Base-by-base conservation (phyloP, 2,329 filamentous ascomycete genomes). In the Rugonectria rugulosa region DNA sequence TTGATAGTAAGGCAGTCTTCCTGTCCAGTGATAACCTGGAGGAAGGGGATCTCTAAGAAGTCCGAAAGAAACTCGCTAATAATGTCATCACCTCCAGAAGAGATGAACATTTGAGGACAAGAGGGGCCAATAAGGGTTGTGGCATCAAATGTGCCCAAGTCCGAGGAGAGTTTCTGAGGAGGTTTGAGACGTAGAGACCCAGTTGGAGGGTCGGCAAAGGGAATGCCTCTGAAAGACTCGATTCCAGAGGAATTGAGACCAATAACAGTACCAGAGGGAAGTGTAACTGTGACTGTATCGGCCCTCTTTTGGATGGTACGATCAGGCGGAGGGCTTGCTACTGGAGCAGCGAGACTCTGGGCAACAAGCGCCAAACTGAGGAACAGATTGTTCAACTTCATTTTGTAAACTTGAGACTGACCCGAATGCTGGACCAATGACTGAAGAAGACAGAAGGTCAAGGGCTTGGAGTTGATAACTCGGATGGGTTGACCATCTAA, bases 201-300 rank as follows among this genome's bases (percentile, higher is more conserved):
- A 0, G 83, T 79, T 0, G 90, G 90, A 2, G 89, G 81, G 58
- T 90, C 78, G 2, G 90, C 89, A 67, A 87, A 95, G 3, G 90
- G 90, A 52, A 95, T 91, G 19, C 87, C 89, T 51, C 82, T 85
- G 75, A 91, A 93, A 21, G 79, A 83, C 53, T 94, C 90, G 17
- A 91, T 79, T 21, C 73, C 72, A 3, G 70, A 65, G 3, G 71
- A 56, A n/a, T 68, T 56, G 62, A 73, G 52, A 31, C 85, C 86
- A 36, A 81, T 69, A 27, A 90, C 74, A 5, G 81, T 88, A 31
- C 84, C 86, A 37, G 81, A 78, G 1, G 80, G 72, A 29, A 86
- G 80, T 14, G 78, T 73, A 43, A 88, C 84, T 3, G 79, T 81
- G 4, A 84, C 82, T 19, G 70, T 72, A 27, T 66, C 72, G 34